These are phyloP conservation scores for Grosmannia serpens DNA, from an alignment of 2,329 filamentous ascomycete species.

Conservation along the genomic window DNA sequence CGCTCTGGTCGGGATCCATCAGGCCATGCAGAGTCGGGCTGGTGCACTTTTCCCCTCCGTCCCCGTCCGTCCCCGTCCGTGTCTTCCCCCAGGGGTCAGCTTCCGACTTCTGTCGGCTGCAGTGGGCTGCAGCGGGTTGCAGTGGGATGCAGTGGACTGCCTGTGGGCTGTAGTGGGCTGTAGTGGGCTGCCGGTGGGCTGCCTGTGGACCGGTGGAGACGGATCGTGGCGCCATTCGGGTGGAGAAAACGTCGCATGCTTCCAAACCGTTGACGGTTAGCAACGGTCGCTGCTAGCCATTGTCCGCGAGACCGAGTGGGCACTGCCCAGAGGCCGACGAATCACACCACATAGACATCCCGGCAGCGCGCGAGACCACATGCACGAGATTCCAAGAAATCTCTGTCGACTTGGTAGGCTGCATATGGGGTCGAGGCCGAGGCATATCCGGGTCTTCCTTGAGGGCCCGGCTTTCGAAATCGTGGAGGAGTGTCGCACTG, in stretches of 20 bases:
- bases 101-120: neutral
- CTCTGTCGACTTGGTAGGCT: neutral
- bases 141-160: neutral
- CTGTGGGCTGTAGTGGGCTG: neutral
- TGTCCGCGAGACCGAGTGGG: neutral
- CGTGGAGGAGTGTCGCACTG: no score
- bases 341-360: neutral
- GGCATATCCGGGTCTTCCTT: neutral
- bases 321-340: neutral
- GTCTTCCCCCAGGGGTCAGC: neutral
- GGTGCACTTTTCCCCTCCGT: neutral
- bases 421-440: neutral
- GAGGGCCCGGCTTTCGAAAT: no score
- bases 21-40: neutral
- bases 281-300: neutral
- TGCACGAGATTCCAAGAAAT: neutral
- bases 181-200: neutral
- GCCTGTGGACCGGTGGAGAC: neutral
- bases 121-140: neutral
- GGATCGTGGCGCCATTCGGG: neutral
- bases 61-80: no score
- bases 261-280: neutral
- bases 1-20: neutral
- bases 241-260: neutral
- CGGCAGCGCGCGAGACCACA: neutral